Percentiles rank a stretch among this genome's conserved stretches.
Conservation (phyloP, 768 basidiomycete species). For the Pleurotus salmoneostramineus region DNA sequence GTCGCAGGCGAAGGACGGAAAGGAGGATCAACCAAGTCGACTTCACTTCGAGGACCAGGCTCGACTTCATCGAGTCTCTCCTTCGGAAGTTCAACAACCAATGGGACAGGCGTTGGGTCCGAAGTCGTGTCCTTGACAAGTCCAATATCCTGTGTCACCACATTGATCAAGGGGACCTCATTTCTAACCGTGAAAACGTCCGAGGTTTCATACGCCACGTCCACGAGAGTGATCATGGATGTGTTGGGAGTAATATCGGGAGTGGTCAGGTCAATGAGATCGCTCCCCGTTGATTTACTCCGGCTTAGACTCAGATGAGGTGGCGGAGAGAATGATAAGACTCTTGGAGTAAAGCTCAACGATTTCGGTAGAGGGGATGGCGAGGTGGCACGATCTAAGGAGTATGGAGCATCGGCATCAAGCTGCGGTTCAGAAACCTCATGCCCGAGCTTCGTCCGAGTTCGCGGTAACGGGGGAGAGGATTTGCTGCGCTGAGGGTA, state of each 20-base stretch:
- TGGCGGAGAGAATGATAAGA: not conserved
- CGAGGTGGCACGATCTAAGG: not conserved
- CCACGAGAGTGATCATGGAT: not conserved
- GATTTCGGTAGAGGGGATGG: not conserved
- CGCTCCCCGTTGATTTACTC: constrained; percentile 3
- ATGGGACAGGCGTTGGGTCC: not conserved
- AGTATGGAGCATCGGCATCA: not conserved
- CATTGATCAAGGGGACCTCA: not conserved
- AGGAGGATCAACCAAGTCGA: constrained; percentile 2
- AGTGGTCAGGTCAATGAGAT: constrained; percentile 6
- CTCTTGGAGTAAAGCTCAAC: not conserved
- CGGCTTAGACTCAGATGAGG: not conserved
- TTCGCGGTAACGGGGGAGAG: not conserved
- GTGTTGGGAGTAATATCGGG: not conserved
- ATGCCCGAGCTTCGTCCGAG: constrained; percentile 4
- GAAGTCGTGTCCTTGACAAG: not conserved
- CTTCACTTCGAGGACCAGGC: not conserved
- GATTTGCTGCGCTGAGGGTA: constrained; percentile 7
- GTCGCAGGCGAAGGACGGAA: constrained; percentile 1
- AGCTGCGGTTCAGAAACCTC: not conserved
- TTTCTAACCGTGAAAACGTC: not conserved
- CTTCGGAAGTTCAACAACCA: not conserved
- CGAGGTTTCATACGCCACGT: not conserved
- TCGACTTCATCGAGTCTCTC: not conserved
- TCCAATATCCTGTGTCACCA: not conserved